Evolutionary conservation across 805 yeast genomes (phyloP).

Genomic region (Saturnispora saitoi): DNA sequence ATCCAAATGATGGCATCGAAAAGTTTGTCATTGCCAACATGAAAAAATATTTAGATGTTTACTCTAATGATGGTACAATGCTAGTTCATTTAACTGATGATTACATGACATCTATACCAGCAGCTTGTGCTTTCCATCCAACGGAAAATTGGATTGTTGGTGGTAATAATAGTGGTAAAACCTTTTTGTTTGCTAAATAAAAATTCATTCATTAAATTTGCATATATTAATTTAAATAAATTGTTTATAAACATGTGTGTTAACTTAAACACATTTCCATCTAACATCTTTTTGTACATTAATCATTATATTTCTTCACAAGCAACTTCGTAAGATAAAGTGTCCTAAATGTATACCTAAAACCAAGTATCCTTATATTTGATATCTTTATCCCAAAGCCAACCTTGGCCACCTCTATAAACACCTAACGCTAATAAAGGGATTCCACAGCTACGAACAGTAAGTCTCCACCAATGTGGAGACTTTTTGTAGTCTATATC

Average conservation of each 20-base stretch:
- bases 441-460: slow-evolving; percentile 46
- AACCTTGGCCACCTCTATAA: slow-evolving; percentile 57
- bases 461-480: slow-evolving; percentile 56
- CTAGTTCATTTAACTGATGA: slow-evolving; percentile 59
- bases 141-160: slow-evolving; percentile 86
- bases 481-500: slow-evolving; percentile 28
- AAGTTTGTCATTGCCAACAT: slow-evolving; percentile 90
- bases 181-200: slow-evolving; percentile 41
- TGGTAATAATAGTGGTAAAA: slow-evolving; percentile 90
- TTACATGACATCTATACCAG: slow-evolving; percentile 83
- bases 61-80: slow-evolving; percentile 65
- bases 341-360: neutral
- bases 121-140: slow-evolving; percentile 78
- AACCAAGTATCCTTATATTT: slow-evolving; percentile 17
- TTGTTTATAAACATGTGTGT: neutral
- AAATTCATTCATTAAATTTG: neutral
- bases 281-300: neutral
- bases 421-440: slow-evolving; percentile 49
- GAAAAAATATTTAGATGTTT: slow-evolving; percentile 82
- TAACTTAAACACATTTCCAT: neutral
- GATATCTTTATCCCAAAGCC: slow-evolving; percentile 39
- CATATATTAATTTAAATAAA: neutral
- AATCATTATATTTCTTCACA: neutral
- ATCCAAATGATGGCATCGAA: slow-evolving; percentile 62
- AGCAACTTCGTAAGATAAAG: neutral